A percentile compares a stretch with the other conserved stretches of the same genome.
Evolutionary conservation across 2,329 filamentous ascomycete genomes (phyloP).

Genomic region (Onygenales sp.): DNA sequence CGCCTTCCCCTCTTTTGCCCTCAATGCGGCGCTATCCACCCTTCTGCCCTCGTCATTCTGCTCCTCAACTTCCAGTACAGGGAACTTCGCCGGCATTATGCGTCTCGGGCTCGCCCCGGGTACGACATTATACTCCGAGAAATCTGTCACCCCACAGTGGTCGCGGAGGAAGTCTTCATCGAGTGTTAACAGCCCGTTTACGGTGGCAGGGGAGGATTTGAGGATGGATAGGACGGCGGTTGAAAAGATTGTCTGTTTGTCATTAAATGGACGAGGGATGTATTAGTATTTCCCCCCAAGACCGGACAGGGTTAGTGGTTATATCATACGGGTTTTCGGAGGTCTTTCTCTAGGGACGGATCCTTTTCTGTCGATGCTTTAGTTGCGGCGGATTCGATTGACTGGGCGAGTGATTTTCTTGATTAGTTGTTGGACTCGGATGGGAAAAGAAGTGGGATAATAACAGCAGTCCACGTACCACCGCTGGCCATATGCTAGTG

Average conservation of each 20-base stretch:
- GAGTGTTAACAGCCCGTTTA: slow-evolving; percentile 64
- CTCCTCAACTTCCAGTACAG: slow-evolving; percentile 62
- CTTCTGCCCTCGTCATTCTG: slow-evolving; percentile 70
- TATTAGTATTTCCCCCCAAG: not conserved
- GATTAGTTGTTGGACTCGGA: not conserved
- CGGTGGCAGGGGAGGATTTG: slow-evolving; percentile 44
- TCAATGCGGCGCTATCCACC: slow-evolving; percentile 52
- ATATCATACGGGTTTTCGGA: slow-evolving; percentile 49
- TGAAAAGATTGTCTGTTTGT: slow-evolving; percentile 58
- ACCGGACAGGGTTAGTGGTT: not conserved
- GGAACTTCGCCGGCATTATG: slow-evolving; percentile 67
- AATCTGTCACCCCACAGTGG: slow-evolving; percentile 57
- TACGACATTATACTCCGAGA: slow-evolving; percentile 63
- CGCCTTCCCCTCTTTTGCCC: slow-evolving; percentile 4
- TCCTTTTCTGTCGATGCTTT: slow-evolving; percentile 40
- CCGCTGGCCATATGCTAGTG: slow-evolving; percentile 73
- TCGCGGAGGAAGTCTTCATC: slow-evolving; percentile 73
- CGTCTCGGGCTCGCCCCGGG: slow-evolving; percentile 54
- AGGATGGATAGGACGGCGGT: slow-evolving; percentile 70
- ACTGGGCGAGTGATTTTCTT: slow-evolving; percentile 23
- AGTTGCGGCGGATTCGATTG: slow-evolving; percentile 69
- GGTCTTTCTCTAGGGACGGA: slow-evolving; percentile 43
- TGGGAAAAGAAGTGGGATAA: not conserved
- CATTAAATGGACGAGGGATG: not conserved
- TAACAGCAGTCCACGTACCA: slow-evolving; percentile 39